Conservation (phyloP, 495 filamentous ascomycete species). For the Aspergillus olivimuriae region DNA sequence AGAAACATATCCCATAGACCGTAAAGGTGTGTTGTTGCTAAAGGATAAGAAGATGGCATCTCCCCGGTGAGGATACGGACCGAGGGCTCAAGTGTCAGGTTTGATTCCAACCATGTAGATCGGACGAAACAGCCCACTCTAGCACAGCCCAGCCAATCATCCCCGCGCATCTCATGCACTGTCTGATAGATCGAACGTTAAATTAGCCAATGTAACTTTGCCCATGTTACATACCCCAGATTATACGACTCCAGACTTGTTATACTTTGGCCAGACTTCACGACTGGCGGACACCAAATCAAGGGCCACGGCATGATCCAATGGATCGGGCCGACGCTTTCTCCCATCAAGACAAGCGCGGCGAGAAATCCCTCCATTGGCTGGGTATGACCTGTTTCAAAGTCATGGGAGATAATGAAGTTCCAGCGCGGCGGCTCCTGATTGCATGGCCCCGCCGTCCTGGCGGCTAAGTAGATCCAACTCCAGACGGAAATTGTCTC, state of each 20-base stretch:
- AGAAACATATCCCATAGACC: neutral
- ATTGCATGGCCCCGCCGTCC: neutral
- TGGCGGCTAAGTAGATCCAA: neutral
- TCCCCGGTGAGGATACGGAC: neutral
- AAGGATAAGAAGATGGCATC: neutral
- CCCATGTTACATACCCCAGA: neutral
- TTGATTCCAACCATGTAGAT: neutral
- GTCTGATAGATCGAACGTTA: neutral
- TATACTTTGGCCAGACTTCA: neutral
- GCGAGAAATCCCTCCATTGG: neutral
- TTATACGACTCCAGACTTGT: neutral
- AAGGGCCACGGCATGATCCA: neutral
- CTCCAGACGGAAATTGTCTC: neutral
- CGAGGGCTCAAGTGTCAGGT: neutral
- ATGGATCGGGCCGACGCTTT: neutral
- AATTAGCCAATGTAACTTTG: neutral
- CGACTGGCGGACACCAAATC: neutral
- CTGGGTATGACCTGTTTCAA: neutral
- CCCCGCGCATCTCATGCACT: neutral
- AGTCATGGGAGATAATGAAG: neutral
- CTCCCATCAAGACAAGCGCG: neutral
- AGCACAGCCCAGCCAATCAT: neutral
- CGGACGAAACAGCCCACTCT: neutral
- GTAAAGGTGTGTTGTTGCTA: neutral
- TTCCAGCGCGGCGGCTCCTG: neutral